Evolutionary conservation across 192 early-diverging fungal genomes (phyloP), one percentile per base, ranked within the genome.

Genomic region (Backusella morwellensis): DNA sequence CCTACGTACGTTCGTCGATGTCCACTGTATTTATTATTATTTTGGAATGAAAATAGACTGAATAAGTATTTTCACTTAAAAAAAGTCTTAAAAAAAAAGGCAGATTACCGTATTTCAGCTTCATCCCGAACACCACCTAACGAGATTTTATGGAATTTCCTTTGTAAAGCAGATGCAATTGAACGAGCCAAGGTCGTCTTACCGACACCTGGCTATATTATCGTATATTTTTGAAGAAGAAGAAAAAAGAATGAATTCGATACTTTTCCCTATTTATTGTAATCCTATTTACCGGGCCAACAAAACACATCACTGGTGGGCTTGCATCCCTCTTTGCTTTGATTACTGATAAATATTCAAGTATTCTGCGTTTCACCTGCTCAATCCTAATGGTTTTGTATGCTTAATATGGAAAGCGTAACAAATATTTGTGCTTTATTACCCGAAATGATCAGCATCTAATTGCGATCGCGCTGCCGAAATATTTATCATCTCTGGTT

Each of bases 1-100:
- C 95, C 95, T 68, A 97, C 88, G 79, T 97, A 97, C 0, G 95
- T 97, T 19, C 94, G 87, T 26, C 95, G 85, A 81, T 96, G 95
- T 6, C 95, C 95, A 36, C 68, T 77, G n/a, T 21, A 12, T 70
- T 70, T 35, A 83, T 84, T 29, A 86, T 93, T 66, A 96, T 87
- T 40, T 91, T 86, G 34, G 23, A 76, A 34, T n/a, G 50, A 63
- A 23, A 70, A 29, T 63, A 41, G 32, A 34, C 7, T 67, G 35
- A 34, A 21, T 34, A 41, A 44, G 6, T 35, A 29, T 44, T 29
- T 38, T 38, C 9, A 38, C 11, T 38, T 15, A 26, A 35, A 26
- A 77, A 74, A 83, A 91, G 3, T 14, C 12, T 14, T 1, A 86
- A 90, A 35, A 94, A 84, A 66, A 94, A 86, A 9, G 94, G 86